These are phyloP conservation scores for Leccinum obscurum DNA, from an alignment of 768 basidiomycete species.

Conservation along the genomic window DNA sequence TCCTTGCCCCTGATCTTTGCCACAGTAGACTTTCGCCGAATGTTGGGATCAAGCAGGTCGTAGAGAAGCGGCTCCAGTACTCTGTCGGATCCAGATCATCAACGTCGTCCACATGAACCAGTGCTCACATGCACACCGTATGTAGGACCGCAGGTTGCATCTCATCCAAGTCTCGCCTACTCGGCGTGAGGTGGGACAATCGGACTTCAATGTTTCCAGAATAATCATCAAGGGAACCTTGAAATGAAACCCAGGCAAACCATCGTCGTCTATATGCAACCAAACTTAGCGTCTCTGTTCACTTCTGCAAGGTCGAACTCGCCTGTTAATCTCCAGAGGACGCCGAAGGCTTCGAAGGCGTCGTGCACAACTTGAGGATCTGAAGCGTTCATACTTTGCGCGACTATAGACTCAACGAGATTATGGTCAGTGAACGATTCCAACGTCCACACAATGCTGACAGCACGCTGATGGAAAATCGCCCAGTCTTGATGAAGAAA, in stretches of 20 bases:
- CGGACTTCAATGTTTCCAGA: constrained; percentile 76
- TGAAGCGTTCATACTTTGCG: constrained; percentile 64
- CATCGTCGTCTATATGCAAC: constrained; percentile 62
- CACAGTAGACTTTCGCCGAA: constrained; percentile 50
- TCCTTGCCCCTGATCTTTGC: constrained; percentile 64
- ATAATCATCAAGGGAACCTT: constrained; percentile 87
- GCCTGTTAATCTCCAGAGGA: constrained; percentile 91
- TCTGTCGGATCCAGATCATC: constrained; percentile 40
- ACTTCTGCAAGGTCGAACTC: constrained; percentile 14
- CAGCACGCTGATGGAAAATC: constrained; percentile 79
- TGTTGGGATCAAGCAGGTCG: constrained; percentile 70
- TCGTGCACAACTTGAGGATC: constrained; percentile 48
- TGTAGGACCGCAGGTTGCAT: constrained; percentile 86
- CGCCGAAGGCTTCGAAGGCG: constrained; percentile 86
- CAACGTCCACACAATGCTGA: constrained; percentile 80
- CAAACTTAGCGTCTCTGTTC: constrained; percentile 8
- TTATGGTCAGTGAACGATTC: constrained; percentile 53
- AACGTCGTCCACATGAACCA: constrained; percentile 1
- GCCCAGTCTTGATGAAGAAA: constrained; percentile 70
- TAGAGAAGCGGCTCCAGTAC: constrained; percentile 85
- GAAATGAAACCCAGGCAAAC: constrained; percentile 79
- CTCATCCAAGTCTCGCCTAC: constrained; percentile 98
- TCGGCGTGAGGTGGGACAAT: constrained; percentile 71
- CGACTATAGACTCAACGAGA: constrained; percentile 78
- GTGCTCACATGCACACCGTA: constrained; percentile 54